These are phyloP conservation scores for Mallotus repandus DNA, from an alignment of 441 rosid genomes.

Conservation along the genomic window DNA sequence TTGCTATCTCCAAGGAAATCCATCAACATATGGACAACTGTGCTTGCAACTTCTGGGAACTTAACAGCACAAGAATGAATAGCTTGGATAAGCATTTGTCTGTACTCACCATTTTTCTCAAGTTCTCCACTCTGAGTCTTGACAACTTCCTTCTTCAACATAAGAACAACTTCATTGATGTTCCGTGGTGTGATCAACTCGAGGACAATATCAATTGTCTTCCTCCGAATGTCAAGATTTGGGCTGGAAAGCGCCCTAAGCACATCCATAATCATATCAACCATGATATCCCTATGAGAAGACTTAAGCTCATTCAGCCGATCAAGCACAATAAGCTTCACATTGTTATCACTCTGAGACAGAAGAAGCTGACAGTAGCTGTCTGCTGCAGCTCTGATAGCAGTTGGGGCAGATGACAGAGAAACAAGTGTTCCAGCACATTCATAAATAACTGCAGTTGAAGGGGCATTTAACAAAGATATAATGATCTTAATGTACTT, in stretches of 20 bases:
- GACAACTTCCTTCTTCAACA: conserved; percentile 89
- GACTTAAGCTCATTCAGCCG: conserved; percentile 75
- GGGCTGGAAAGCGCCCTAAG: conserved; percentile 91
- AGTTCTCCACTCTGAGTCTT: conserved; percentile 90
- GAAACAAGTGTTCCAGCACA: conserved; percentile 90
- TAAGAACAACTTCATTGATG: conserved; percentile 72
- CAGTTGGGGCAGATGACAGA: conserved; percentile 88
- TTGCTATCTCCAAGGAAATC: conserved; percentile 91
- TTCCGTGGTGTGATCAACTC: conserved; percentile 78
- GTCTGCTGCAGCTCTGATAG: conserved; percentile 81
- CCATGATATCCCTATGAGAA: conserved; percentile 80
- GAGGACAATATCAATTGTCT: conserved; percentile 79
- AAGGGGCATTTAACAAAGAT: conserved; percentile 76
- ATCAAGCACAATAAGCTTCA: conserved; percentile 90
- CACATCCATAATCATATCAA: conserved; percentile 88
- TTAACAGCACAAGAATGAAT: conserved; percentile 88
- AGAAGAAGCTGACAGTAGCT: conserved; percentile 86
- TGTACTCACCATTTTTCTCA: conserved; percentile 89
- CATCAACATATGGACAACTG: conserved; percentile 92
- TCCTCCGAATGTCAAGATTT: conserved; percentile 76
- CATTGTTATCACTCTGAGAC: conserved; percentile 92
- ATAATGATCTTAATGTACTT: conserved; percentile 86
- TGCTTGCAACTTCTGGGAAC: conserved; percentile 94
- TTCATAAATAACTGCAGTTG: conserved; percentile 82
- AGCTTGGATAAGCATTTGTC: conserved; percentile 95